These are phyloP conservation scores for Schizopora paradoxa DNA, from an alignment of 1,284 basidiomycete genomes.

Conservation along the genomic window DNA sequence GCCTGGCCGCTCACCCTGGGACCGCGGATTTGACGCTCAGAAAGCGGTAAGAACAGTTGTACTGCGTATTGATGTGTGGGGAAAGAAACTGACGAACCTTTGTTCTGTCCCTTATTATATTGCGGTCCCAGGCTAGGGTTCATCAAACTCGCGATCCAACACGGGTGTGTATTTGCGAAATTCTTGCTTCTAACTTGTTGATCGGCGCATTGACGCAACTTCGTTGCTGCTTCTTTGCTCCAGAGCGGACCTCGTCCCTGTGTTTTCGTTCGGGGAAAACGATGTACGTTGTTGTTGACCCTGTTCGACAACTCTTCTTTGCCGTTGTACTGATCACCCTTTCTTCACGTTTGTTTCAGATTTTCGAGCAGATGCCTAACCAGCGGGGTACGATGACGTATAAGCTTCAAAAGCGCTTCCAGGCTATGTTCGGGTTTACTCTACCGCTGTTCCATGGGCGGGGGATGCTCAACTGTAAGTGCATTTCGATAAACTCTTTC, in stretches of 20 bases:
- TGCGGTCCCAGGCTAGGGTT: constrained; percentile 91
- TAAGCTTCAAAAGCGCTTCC: constrained; percentile 84
- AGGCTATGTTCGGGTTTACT: constrained; percentile 91
- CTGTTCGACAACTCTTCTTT: background rate
- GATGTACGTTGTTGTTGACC: constrained; percentile 55
- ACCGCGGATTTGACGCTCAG: constrained; percentile 91
- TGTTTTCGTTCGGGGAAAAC: constrained; percentile 98
- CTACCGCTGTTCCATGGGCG: constrained; percentile 93
- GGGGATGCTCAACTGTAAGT: constrained; percentile 85
- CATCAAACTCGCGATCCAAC: constrained; percentile 93
- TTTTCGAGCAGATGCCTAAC: constrained; percentile 95
- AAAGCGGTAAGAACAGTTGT: constrained; percentile 47
- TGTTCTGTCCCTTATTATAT: too few species aligned
- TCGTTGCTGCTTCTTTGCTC: background rate
- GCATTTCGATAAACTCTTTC: background rate
- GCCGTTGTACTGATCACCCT: background rate
- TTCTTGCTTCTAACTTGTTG: constrained; percentile 2
- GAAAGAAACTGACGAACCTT: constrained; percentile 5
- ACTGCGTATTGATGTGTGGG: constrained; percentile 9
- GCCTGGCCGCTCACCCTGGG: constrained; percentile 88
- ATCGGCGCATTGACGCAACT: background rate
- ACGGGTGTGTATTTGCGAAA: constrained; percentile 55
- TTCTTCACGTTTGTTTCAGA: constrained; percentile 40
- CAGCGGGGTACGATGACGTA: constrained; percentile 89
- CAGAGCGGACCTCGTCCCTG: constrained; percentile 88